A percentile compares a stretch with the other conserved stretches of the same genome.
phyloP scores from a whole-genome alignment of 2,329 filamentous ascomycete genomes.

The Zymoseptoria tritici region DNA sequence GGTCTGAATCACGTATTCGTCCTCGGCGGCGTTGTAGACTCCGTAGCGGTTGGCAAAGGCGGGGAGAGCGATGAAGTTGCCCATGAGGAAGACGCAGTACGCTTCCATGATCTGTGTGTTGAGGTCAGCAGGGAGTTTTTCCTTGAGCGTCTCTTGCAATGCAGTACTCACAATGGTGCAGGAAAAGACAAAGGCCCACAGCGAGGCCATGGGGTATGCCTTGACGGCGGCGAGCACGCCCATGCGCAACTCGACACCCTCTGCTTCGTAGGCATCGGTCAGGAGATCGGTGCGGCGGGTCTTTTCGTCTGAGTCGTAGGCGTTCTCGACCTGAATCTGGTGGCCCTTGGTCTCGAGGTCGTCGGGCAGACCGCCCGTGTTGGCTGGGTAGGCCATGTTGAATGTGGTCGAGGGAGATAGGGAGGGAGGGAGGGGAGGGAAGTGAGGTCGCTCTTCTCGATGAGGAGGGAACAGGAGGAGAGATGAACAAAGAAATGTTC shows the following conservation, averaged over 20 bases:
- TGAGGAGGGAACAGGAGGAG: background rate
- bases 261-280: conserved; percentile 50
- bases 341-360: conserved; percentile 3
- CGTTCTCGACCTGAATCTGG: conserved; percentile 5
- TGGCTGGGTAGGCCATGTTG: background rate
- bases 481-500: background rate
- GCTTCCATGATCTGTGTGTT: conserved; percentile 54
- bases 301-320: conserved; percentile 17
- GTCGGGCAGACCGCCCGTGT: background rate
- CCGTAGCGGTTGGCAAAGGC: conserved; percentile 44
- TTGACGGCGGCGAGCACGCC: conserved; percentile 42
- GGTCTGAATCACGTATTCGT: conserved; percentile 39
- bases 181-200: conserved; percentile 51
- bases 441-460: background rate
- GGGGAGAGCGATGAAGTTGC: conserved; percentile 49
- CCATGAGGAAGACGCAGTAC: conserved; percentile 55
- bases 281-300: conserved; percentile 36
- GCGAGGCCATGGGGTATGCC: conserved; percentile 46
- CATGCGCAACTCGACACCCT: conserved; percentile 48
- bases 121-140: conserved; percentile 16
- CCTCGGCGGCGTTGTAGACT: conserved; percentile 25
- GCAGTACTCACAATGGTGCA: conserved; percentile 46
- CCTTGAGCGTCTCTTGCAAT: background rate
- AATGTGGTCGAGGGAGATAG: background rate
- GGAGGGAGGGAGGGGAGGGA: background rate